A percentile compares a stretch with the other conserved stretches of the same genome.
phyloP scores from a whole-genome alignment of 2,329 filamentous ascomycete genomes.

The Aspergillus amoenus region DNA sequence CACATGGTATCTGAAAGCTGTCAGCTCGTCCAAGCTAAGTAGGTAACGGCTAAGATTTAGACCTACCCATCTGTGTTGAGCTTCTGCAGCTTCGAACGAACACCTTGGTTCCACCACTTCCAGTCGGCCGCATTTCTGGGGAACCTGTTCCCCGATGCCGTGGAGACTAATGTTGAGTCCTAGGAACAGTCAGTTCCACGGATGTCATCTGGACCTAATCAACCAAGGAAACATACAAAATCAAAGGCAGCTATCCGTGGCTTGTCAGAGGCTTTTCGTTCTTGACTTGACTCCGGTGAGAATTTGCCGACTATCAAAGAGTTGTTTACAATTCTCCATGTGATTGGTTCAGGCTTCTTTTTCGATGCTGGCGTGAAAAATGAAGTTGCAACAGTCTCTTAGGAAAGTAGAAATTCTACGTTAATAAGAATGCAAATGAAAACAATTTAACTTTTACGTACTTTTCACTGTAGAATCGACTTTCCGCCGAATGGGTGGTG shows the following conservation, averaged over 20 bases:
- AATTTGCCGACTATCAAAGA: slow-evolving; percentile 78
- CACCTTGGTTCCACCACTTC: slow-evolving; percentile 84
- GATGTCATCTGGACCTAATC: background rate
- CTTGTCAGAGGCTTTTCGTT: slow-evolving; percentile 17
- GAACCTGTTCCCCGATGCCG: slow-evolving; percentile 78
- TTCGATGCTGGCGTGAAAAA: slow-evolving; percentile 89
- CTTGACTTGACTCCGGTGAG: slow-evolving; percentile 28
- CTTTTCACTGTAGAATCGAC: slow-evolving; percentile 56
- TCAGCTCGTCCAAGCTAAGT: background rate
- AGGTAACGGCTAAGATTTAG: background rate
- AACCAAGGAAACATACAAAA: slow-evolving; percentile 32
- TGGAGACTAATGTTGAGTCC: slow-evolving; percentile 85
- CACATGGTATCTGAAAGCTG: slow-evolving; percentile 62
- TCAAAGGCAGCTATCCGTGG: slow-evolving; percentile 48
- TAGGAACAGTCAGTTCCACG: slow-evolving; percentile 30
- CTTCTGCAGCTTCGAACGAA: slow-evolving; percentile 66
- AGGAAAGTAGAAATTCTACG: background rate
- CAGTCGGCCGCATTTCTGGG: slow-evolving; percentile 72
- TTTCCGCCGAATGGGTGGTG: slow-evolving; percentile 57
- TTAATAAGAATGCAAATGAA: background rate
- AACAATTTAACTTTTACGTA: slow-evolving; percentile 26
- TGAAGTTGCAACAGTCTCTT: slow-evolving; percentile 62
- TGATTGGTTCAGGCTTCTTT: slow-evolving; percentile 73
- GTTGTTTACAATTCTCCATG: slow-evolving; percentile 66
- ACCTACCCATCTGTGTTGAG: slow-evolving; percentile 69